Percentiles rank a stretch among this genome's conserved stretches.
phyloP scores from a whole-genome alignment of 495 filamentous ascomycete genomes.

The Penicillium bovifimosum region DNA sequence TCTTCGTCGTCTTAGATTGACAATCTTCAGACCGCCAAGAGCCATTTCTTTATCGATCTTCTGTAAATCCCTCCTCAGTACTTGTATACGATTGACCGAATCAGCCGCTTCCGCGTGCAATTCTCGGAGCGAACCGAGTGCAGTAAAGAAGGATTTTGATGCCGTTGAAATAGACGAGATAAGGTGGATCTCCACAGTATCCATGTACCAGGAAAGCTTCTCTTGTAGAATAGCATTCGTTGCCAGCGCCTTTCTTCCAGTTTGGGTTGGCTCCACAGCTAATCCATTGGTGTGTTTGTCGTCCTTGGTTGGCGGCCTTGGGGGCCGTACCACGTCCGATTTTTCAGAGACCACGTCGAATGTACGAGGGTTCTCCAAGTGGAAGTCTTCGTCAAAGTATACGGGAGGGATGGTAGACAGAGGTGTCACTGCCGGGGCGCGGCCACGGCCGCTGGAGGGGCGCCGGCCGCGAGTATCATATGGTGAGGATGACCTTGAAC shows the following conservation, averaged over 20 bases:
- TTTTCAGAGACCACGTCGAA: constrained; percentile 97
- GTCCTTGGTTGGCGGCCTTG: constrained; percentile 48
- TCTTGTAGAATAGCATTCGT: constrained; percentile 99
- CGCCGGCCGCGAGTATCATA: constrained; percentile 35
- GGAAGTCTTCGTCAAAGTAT: constrained; percentile 95
- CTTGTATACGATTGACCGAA: constrained; percentile 81
- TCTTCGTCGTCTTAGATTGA: constrained; percentile 70
- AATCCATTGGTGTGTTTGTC: constrained; percentile 57
- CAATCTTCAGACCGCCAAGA: constrained; percentile 75
- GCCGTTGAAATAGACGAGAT: constrained; percentile 95
- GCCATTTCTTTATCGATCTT: constrained; percentile 85
- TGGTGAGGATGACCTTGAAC: constrained; percentile 37
- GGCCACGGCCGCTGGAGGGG: constrained; percentile 31
- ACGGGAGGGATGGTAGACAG: constrained; percentile 86
- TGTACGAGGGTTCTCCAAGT: constrained; percentile 89
- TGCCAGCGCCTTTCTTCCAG: constrained; percentile 74
- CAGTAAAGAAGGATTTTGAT: constrained; percentile 93
- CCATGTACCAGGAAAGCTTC: constrained; percentile 99
- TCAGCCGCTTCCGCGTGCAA: constrained; percentile 89
- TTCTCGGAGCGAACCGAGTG: constrained; percentile 83
- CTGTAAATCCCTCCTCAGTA: constrained; percentile 69
- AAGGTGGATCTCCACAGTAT: constrained; percentile 95
- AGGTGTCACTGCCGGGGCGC: constrained; percentile 66
- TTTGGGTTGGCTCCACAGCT: constrained; percentile 45
- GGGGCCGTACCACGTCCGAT: constrained; percentile 80